A percentile compares a stretch with the other conserved stretches of the same genome.
phyloP scores from a whole-genome alignment of 2,329 filamentous ascomycete genomes.

The Penicillium corylophilum region DNA sequence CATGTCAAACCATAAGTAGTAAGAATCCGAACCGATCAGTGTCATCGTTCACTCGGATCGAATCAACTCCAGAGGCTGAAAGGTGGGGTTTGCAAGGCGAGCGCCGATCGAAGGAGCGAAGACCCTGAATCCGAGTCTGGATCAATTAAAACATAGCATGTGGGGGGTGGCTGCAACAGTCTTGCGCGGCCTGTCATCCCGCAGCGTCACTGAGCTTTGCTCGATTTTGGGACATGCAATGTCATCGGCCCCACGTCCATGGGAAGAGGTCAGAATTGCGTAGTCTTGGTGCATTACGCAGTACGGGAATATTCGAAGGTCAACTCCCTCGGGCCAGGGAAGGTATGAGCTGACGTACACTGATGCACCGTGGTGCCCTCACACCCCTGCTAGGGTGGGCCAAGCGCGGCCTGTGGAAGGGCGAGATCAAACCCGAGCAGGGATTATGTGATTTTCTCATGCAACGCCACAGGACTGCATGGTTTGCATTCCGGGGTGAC shows the following conservation, averaged over 20 bases:
- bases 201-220: neutral
- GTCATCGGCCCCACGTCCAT: neutral
- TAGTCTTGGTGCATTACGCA: slow-evolving; percentile 8
- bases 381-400: slow-evolving; percentile 7
- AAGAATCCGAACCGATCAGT: slow-evolving; percentile 7
- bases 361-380: slow-evolving; percentile 5
- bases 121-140: slow-evolving; percentile 6
- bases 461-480: slow-evolving; percentile 3
- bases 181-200: neutral
- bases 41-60: slow-evolving; percentile 1
- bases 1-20: slow-evolving; percentile 5
- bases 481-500: slow-evolving; percentile 18
- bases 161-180: neutral
- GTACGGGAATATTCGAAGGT: neutral
- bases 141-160: neutral
- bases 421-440: slow-evolving; percentile 9
- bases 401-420: slow-evolving; percentile 13
- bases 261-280: neutral
- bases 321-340: slow-evolving; percentile 3
- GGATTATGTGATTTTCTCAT: neutral
- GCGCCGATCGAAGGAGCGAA: slow-evolving; percentile 8
- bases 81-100: slow-evolving; percentile 12
- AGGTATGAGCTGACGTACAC: slow-evolving; percentile 20
- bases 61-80: slow-evolving; percentile 14
- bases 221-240: neutral